Evolutionary conservation across 805 yeast species (phyloP).

Genomic region (Kodamaea nitidulidarum): DNA sequence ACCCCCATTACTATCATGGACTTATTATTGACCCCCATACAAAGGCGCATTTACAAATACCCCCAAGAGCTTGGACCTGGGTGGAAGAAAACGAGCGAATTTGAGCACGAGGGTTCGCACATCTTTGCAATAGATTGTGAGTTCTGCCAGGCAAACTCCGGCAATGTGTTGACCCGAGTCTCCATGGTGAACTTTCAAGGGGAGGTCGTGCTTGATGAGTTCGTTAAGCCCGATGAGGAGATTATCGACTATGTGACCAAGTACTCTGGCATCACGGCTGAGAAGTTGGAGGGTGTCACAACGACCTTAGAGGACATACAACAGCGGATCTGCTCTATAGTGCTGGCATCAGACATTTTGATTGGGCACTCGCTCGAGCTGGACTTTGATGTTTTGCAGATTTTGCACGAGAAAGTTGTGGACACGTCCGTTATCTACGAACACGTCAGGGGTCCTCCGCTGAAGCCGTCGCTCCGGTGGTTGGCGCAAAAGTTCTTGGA

Average conservation of each 20-base stretch:
- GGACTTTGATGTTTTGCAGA: conserved; percentile 66
- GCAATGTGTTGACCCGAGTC: conserved; percentile 70
- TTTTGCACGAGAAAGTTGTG: conserved; percentile 69
- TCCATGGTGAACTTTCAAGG: conserved; percentile 66
- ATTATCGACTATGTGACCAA: conserved; percentile 78
- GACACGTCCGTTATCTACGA: conserved; percentile 79
- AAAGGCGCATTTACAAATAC: conserved; percentile 47
- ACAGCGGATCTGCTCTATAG: conserved; percentile 40
- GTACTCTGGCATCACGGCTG: conserved; percentile 85
- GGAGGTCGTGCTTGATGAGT: conserved; percentile 60
- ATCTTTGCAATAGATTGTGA: conserved; percentile 90
- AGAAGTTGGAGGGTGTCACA: conserved; percentile 55
- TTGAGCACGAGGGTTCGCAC: conserved; percentile 56
- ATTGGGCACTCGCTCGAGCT: conserved; percentile 90
- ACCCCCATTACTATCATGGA: conserved; percentile 46
- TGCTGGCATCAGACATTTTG: conserved; percentile 58
- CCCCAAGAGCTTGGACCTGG: conserved; percentile 45
- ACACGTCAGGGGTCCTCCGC: conserved; percentile 80
- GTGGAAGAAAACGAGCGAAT: conserved; percentile 53
- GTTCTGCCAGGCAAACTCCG: conserved; percentile 68
- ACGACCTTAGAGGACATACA: conserved; percentile 70
- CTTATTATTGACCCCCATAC: conserved; percentile 47
- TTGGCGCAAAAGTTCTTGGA: conserved; percentile 56
- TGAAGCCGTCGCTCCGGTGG: conserved; percentile 71
- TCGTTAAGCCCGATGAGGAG: conserved; percentile 71